Base-by-base conservation (phyloP, 768 basidiomycete genomes). In the Mycena amicta region DNA sequence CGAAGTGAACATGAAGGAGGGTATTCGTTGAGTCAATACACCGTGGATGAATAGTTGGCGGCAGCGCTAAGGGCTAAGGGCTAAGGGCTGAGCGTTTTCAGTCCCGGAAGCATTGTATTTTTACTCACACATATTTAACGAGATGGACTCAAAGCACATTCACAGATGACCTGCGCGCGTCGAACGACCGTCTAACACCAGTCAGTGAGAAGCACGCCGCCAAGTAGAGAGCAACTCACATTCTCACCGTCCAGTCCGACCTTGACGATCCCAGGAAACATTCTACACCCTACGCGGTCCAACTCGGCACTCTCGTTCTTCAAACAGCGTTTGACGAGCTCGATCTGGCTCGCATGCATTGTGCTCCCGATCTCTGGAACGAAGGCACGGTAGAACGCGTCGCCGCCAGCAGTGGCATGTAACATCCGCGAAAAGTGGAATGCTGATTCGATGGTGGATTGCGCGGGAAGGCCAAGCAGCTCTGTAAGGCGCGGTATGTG, bases 241-340 rank as follows among this genome's bases (percentile, higher is more conserved):
- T 64, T 58, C 0, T 16, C 18, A 27, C 52, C 52, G 23, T 60
- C 59, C 33, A 52, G 23, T 28, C 59, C 59, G 5, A 93, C 86
- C 72, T 94, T 95, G 53, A 93, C 93, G 27, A 94, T 77, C 2
- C 93, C 93, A 2, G 92, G 92, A 70, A 95, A 95, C 61, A 94
- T 84, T 0, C 91, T 92, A 3, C 90, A 86, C 12, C 93, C 93
- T 3, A 94, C 91, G 12, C 82, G 77, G 65, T 93, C 91, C 2
- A 75, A 67, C 50, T 93, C 88, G 5, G 89, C 88, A 29, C 80
- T 71, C 71, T 94, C 93, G 62, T 86, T 89, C 65, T 78, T 86
- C 65, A 89, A 68, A 73, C 93, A 95, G 27, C 92, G 77, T 70
- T 92, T 91, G 45, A 93, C 85, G 41, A 94, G 83, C 69, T 95